Evolutionary conservation across 1,284 basidiomycete species (phyloP).

Genomic region (Irpex rosettiformis): DNA sequence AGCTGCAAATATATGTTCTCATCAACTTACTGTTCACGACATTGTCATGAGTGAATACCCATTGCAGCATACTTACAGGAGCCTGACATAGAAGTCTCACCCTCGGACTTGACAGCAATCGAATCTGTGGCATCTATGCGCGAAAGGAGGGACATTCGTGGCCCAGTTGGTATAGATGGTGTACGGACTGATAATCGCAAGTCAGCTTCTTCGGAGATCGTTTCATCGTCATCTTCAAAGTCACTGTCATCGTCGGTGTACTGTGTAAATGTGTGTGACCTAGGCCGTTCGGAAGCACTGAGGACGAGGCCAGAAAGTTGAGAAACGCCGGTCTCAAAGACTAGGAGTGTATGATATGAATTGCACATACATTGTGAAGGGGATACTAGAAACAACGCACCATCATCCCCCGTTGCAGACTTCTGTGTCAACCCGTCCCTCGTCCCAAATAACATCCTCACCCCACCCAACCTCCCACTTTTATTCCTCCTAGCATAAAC

Average conservation of each 20-base stretch:
- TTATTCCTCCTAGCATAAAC: conserved; percentile 1
- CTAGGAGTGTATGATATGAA: not conserved
- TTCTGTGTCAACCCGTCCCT: conserved; percentile 1
- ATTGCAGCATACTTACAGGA: not conserved
- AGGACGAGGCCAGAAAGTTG: not conserved
- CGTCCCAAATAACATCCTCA: not conserved
- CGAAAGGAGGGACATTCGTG: not conserved
- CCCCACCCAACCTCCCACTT: conserved; percentile 4
- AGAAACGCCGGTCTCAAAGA: not conserved
- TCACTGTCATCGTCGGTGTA: conserved; percentile 17
- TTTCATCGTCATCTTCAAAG: conserved; percentile 16
- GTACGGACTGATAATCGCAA: not conserved
- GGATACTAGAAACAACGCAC: not conserved
- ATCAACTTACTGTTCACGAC: no score
- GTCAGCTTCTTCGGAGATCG: conserved; percentile 9
- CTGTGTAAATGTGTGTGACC: not conserved
- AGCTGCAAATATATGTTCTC: not conserved
- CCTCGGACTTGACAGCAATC: conserved; percentile 1
- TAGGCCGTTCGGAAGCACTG: not conserved
- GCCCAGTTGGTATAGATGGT: not conserved
- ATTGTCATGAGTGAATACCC: no score
- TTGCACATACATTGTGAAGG: not conserved
- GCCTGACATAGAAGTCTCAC: not conserved
- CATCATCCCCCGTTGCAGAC: not conserved
- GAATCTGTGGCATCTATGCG: not conserved